A percentile compares a stretch with the other conserved stretches of the same genome.
Conservation (phyloP, 2,329 filamentous ascomycete species). For the Penicillium hordei region DNA sequence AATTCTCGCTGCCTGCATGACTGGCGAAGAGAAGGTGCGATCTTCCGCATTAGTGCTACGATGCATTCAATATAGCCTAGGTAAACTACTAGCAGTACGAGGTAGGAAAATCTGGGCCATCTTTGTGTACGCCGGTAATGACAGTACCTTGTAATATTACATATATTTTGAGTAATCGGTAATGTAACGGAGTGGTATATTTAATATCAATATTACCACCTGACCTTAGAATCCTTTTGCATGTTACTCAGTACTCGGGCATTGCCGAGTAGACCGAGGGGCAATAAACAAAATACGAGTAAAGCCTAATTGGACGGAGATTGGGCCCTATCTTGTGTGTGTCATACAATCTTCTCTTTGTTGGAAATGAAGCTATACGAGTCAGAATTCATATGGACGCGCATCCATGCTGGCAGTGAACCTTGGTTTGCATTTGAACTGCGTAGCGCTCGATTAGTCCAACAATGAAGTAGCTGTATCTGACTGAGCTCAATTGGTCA, state of each 20-base stretch:
- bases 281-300: background rate
- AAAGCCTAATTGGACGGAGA: too few relatives aligned
- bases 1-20: background rate
- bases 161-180: background rate
- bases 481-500: too few relatives aligned
- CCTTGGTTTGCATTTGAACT: background rate
- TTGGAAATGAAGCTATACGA: background rate
- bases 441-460: background rate
- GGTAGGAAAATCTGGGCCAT: background rate
- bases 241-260: background rate
- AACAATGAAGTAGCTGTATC: too few relatives aligned
- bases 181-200: too few relatives aligned
- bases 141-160: background rate
- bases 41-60: background rate
- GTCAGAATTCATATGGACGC: background rate
- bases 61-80: background rate
- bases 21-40: background rate
- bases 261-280: background rate
- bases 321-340: background rate
- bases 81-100: background rate
- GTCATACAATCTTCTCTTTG: background rate
- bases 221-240: background rate
- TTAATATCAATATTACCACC: background rate
- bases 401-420: background rate
- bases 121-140: background rate